Percentiles rank a stretch among this genome's conserved stretches.
Evolutionary conservation across 78 protist species (phyloP).

Genomic region (Dictyostelium purpureum): DNA sequence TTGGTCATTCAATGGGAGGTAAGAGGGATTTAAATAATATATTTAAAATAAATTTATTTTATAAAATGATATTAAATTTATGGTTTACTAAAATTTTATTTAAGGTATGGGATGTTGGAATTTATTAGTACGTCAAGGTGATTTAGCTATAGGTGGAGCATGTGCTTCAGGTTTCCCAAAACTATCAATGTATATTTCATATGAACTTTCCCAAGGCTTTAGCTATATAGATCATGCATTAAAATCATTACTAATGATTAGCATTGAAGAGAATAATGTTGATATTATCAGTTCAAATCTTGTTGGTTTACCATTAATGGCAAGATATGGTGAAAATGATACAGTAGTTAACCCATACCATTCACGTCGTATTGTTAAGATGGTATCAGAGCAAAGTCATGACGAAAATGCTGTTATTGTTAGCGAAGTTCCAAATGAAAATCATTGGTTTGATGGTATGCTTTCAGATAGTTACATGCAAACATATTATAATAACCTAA

Average conservation of each 20-base stretch:
- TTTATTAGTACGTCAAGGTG: slow-evolving; percentile 5
- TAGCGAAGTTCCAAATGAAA: slow-evolving; percentile 43
- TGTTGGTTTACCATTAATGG: slow-evolving; percentile 33
- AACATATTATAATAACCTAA: background rate
- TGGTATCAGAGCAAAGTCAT: slow-evolving; percentile 3
- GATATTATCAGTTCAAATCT: slow-evolving; percentile 21
- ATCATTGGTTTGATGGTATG: slow-evolving; percentile 75
- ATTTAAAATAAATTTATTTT: no score
- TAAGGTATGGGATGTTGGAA: slow-evolving; percentile 58
- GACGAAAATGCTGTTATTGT: slow-evolving; percentile 10
- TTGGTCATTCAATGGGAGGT: slow-evolving; percentile 67
- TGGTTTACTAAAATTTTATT: no score
- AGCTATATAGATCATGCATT: slow-evolving; percentile 30
- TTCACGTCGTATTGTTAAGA: slow-evolving; percentile 44
- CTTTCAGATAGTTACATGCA: slow-evolving; percentile 43
- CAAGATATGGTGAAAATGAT: slow-evolving; percentile 55
- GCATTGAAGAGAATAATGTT: slow-evolving; percentile 34
- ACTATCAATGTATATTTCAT: slow-evolving; percentile 15
- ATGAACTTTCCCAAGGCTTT: slow-evolving; percentile 18
- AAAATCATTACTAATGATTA: slow-evolving; percentile 12
- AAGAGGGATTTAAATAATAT: no score
- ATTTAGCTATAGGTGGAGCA: slow-evolving; percentile 46
- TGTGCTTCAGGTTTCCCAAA: slow-evolving; percentile 58
- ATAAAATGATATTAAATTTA: no score
- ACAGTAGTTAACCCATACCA: slow-evolving; percentile 39